Base-by-base conservation (phyloP, 2,329 filamentous ascomycete species). In the Colletotrichum orchidophilum region DNA sequence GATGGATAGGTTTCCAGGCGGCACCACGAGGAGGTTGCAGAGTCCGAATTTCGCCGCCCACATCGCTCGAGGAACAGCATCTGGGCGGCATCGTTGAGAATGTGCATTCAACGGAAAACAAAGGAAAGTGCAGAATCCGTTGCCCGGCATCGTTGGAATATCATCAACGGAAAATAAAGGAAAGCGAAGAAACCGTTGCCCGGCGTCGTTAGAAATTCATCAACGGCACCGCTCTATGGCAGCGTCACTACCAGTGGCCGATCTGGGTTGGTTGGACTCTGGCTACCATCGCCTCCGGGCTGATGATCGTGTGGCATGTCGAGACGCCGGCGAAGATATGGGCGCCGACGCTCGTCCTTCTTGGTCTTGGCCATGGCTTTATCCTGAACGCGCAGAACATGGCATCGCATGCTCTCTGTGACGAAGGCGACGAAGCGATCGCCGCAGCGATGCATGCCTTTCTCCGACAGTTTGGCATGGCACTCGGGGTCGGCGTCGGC, bases 261-360 rank as follows among this genome's bases (percentile, higher is more conserved):
- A 70, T 76, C 54, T 74, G 66, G 64, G 46, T 52, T 12, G 71
- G 75, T n/a, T 76, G 72, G 75, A 49, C 57, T n/a, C 8, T 76
- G 7, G 50, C 67, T 1, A 61, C 60, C 3, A 4, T 74, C 5
- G 61, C 55, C 0, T 71, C 69, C 6, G 61, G 70, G 3, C 18
- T 76, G 3, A 66, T 67, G 21, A 53, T 74, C 15, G 26, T 76
- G 2, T 74, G 60, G 63, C 29, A 70, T 18, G 53, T 21, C 15
- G 9, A 29, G 3, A 69, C 54, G 1, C 52, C 60, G 6, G 54
- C 49, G 5, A 66, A 67, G 0, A 70, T 71, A 29, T 74, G 60
- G 57, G 66, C 53, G 8, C 52, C 31, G 2, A 60, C 61, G 13
- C 63, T 73, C 4, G 24, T 74, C 12, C 55, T 71, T 18, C 53